Conservation (phyloP, 768 basidiomycete genomes). For the Rhizopogon sp. region DNA sequence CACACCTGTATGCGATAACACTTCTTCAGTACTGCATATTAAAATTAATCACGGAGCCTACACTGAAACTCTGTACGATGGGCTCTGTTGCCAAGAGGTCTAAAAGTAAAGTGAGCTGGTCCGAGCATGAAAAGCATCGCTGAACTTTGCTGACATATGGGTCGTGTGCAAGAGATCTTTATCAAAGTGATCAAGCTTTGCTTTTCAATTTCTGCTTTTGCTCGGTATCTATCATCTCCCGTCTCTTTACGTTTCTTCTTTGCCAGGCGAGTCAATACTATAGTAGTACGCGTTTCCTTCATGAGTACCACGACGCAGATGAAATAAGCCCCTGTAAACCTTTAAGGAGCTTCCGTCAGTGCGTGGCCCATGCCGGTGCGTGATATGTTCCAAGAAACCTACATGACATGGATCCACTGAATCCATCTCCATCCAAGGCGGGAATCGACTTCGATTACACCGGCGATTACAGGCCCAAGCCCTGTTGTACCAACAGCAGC, state of each 20-base stretch:
- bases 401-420: conserved; percentile 71
- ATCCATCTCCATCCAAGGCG: conserved; percentile 72
- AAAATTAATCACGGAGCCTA: conserved; percentile 23
- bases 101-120: background rate
- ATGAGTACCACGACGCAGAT: conserved; percentile 48
- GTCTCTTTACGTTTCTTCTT: conserved; percentile 57
- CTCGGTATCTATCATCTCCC: conserved; percentile 55
- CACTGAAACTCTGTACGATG: conserved; percentile 64
- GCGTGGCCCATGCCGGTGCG: background rate
- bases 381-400: conserved; percentile 2
- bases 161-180: conserved; percentile 61
- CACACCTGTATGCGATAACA: conserved; percentile 38
- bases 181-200: conserved; percentile 50
- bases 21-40: conserved; percentile 2
- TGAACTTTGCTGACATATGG: conserved; percentile 47
- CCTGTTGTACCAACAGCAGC: conserved; percentile 54
- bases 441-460: conserved; percentile 56
- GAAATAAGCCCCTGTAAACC: conserved; percentile 45
- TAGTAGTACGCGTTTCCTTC: conserved; percentile 64
- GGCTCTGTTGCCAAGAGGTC: conserved; percentile 41
- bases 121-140: background rate
- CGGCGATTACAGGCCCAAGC: conserved; percentile 53
- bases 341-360: conserved; percentile 16
- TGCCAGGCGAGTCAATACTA: conserved; percentile 62
- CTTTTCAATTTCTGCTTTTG: conserved; percentile 60